Evolutionary conservation across 164 flowering plant species (phyloP).

Genomic region (Annona squamosa): DNA sequence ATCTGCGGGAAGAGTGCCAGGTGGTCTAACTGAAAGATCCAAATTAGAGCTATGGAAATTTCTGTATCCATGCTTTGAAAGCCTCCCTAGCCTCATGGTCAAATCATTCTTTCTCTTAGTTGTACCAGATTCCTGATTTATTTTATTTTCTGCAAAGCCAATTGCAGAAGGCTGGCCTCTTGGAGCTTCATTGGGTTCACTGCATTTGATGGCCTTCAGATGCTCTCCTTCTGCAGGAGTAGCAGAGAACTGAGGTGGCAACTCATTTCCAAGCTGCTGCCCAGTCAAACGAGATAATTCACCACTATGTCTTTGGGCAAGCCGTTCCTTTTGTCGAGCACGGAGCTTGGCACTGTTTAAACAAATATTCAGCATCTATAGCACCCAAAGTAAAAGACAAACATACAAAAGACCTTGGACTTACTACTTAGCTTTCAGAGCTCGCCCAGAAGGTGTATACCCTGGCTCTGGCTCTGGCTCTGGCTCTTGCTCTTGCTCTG

Average conservation of each 20-base stretch:
- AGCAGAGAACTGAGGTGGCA: constrained; percentile 15
- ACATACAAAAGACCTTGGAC: constrained; percentile 19
- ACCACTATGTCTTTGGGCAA: constrained; percentile 46
- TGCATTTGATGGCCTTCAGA: constrained; percentile 11
- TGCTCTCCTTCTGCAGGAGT: constrained; percentile 17
- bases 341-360: constrained; percentile 68
- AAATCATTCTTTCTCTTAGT: constrained; percentile 31
- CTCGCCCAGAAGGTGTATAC: constrained; percentile 90
- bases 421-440: constrained; percentile 79
- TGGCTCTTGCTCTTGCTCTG: constrained; percentile 1
- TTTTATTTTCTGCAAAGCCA: constrained; percentile 28
- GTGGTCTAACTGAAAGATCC: constrained; percentile 39
- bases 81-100: constrained; percentile 22
- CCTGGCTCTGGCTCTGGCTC: constrained; percentile 70
- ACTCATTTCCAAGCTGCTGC: constrained; percentile 22
- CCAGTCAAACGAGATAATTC: constrained; percentile 29
- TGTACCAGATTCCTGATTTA: constrained; percentile 24
- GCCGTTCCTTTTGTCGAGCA: constrained; percentile 79
- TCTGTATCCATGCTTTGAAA: constrained; percentile 25
- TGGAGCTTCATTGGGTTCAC: constrained; percentile 18
- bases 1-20: constrained; percentile 24
- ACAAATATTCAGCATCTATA: not conserved
- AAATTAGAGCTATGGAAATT: constrained; percentile 23
- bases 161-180: constrained; percentile 28
- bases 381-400: not conserved